Evolutionary conservation across 352 stramenopile species (phyloP), one percentile per base, ranked within the genome.

Genomic region (Halophytophthora polymorphica): DNA sequence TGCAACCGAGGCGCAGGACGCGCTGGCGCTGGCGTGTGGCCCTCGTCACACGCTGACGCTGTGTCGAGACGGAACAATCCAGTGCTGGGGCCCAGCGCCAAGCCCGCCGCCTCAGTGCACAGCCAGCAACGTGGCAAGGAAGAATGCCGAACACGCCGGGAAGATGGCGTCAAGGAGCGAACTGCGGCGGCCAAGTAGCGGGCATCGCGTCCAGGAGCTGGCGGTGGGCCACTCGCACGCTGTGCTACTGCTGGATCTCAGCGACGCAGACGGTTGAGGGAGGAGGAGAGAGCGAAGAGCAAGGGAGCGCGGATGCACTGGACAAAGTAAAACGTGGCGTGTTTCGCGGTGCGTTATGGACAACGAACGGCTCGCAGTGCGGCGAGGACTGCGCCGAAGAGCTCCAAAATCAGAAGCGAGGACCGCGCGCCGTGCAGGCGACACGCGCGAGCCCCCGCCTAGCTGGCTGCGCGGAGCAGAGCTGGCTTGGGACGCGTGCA

Each of bases 11-110:
- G 47, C 23, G 2, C 64, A 75, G 33, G 56, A 66, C 14, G 64
- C 72, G 6, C 18, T 69, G 15, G 49, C 56, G 18, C 37, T 93
- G 5, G 56, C 58, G 1, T 91, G 83, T 55, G 74, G 80, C 5
- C 55, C 64, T 11, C 68, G 80, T 15, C 70, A 71, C 42, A 90
- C 80, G 4, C 39, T 83, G 1, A 71, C 69, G 3, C 45, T 84
- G 13, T 75, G 66, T 45, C 45, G 45, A 37, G 66, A 71, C 38
- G 69, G 75, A 25, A 58, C 64, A 8, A 18, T 90, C 38, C 71
- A 80, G 34, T 81, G 61, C 51, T 91, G 83, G 77, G 78, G 80
- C 12, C 46, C 36, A 51, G 52, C 22, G 21, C 45, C 51, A 34
- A 22, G 25, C 45, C 18, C 18, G 5, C 3, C n/a, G 17, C 28